Evolutionary conservation across 2,329 filamentous ascomycete species (phyloP).

Genomic region (Tolypocladium amazonense): DNA sequence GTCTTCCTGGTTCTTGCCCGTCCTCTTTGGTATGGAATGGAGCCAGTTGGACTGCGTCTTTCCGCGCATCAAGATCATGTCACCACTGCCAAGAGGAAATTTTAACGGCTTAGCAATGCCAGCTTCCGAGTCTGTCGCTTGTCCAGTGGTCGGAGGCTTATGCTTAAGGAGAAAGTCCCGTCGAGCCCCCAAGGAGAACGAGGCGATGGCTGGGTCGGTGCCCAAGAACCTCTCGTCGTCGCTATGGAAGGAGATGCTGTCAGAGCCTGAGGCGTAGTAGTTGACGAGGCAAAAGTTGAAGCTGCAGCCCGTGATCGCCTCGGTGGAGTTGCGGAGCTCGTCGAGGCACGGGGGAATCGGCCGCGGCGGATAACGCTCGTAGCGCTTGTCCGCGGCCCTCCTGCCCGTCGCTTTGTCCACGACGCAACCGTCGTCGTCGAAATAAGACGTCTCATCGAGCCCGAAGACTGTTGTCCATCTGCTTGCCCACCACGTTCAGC

Average conservation of each 20-base stretch:
- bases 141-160: slow-evolving; percentile 40
- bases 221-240: slow-evolving; percentile 75
- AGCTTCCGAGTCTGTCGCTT: slow-evolving; percentile 13
- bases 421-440: slow-evolving; percentile 32
- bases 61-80: slow-evolving; percentile 73
- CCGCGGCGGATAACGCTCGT: slow-evolving; percentile 46
- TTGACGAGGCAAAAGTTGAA: slow-evolving; percentile 79
- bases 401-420: slow-evolving; percentile 31
- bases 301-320: slow-evolving; percentile 51
- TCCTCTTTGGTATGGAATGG: slow-evolving; percentile 68
- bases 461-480: slow-evolving; percentile 47
- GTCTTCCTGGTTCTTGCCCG: slow-evolving; percentile 50
- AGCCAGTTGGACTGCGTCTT: slow-evolving; percentile 67
- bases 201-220: slow-evolving; percentile 58
- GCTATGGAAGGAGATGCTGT: slow-evolving; percentile 71
- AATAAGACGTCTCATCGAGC: slow-evolving; percentile 51
- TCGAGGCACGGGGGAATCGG: slow-evolving; percentile 64
- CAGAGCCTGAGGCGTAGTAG: slow-evolving; percentile 67
- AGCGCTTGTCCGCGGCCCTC: slow-evolving; percentile 40
- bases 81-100: slow-evolving; percentile 50
- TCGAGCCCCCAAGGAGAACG: slow-evolving; percentile 59
- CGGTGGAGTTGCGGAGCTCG: slow-evolving; percentile 48
- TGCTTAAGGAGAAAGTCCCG: slow-evolving; percentile 74
- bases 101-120: slow-evolving; percentile 31
- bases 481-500: not conserved